A percentile compares a stretch with the other conserved stretches of the same genome.
Evolutionary conservation across 2,329 filamentous ascomycete genomes (phyloP).

Genomic region (Sclerotinia spermophila): DNA sequence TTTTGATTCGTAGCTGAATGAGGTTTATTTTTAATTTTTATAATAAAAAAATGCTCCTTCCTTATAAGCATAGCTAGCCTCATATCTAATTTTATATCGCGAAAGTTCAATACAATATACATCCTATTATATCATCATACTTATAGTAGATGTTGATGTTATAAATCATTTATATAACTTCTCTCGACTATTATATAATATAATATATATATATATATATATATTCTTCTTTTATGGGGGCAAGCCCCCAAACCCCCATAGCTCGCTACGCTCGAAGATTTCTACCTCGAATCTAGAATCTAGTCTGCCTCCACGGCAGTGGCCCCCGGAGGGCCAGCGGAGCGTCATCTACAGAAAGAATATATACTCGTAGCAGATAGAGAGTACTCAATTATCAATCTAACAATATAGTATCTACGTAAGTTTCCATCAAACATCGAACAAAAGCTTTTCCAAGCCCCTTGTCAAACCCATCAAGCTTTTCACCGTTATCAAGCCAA

Average conservation of each 20-base stretch:
- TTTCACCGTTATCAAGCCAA: background rate
- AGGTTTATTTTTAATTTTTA: background rate
- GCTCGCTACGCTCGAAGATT: background rate
- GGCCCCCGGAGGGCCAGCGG: background rate
- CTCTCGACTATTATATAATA: background rate
- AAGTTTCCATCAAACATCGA: background rate
- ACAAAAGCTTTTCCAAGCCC: slow-evolving; percentile 7
- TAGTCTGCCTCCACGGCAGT: background rate
- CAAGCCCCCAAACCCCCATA: slow-evolving; percentile 1
- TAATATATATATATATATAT: too few relatives aligned
- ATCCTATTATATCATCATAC: background rate
- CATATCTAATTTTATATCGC: background rate
- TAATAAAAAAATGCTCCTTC: background rate
- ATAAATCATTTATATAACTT: background rate
- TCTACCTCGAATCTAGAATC: too few relatives aligned
- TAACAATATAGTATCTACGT: background rate
- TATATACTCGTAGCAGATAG: too few relatives aligned
- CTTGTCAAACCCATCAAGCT: background rate
- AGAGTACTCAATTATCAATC: background rate
- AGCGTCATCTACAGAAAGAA: background rate
- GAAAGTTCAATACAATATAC: background rate
- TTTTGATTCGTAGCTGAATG: background rate
- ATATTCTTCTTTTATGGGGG: background rate
- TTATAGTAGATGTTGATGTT: background rate
- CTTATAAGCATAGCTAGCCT: background rate